Evolutionary conservation across 441 rosid species (phyloP).

Genomic region (Daphne laureola): DNA sequence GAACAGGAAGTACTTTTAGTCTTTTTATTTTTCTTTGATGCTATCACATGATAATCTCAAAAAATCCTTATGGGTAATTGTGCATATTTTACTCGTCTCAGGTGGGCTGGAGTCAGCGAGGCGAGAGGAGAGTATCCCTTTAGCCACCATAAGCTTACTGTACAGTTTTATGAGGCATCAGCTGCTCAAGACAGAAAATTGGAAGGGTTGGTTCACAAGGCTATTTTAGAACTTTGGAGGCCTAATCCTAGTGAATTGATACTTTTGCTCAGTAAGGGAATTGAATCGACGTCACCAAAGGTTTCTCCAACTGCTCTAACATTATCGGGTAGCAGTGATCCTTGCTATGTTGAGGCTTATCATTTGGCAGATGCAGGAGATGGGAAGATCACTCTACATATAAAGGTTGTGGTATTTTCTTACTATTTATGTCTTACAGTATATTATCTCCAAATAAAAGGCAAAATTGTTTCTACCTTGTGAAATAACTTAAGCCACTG

Average conservation of each 20-base stretch:
- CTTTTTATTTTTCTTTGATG: not conserved
- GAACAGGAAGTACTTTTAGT: constrained; percentile 3
- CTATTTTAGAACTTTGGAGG: constrained; percentile 98
- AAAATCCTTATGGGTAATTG: constrained; percentile 13
- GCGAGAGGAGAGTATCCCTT: constrained; percentile 99
- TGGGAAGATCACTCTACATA: constrained; percentile 87
- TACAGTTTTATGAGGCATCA: constrained; percentile 94
- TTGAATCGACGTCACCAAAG: constrained; percentile 68
- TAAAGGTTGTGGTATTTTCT: constrained; percentile 50
- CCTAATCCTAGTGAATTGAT: constrained; percentile 93
- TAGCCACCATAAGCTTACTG: constrained; percentile 97
- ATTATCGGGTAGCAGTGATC: constrained; percentile 95
- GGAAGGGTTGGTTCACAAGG: constrained; percentile 95
- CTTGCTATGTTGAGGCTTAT: constrained; percentile 93
- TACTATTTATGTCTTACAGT: not conserved
- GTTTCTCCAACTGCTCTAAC: constrained; percentile 76
- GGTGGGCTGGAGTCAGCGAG: constrained; percentile 98
- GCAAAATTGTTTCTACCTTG: too few species aligned
- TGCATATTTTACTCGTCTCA: constrained; percentile 26
- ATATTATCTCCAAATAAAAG: too few species aligned
- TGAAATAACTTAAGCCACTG: too few species aligned
- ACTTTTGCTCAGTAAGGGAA: constrained; percentile 70
- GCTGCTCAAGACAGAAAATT: constrained; percentile 97
- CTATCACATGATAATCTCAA: constrained; percentile 4
- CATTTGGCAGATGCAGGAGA: constrained; percentile 96